phyloP scores from a whole-genome alignment of 768 basidiomycete species.

The Mycena rosella region DNA sequence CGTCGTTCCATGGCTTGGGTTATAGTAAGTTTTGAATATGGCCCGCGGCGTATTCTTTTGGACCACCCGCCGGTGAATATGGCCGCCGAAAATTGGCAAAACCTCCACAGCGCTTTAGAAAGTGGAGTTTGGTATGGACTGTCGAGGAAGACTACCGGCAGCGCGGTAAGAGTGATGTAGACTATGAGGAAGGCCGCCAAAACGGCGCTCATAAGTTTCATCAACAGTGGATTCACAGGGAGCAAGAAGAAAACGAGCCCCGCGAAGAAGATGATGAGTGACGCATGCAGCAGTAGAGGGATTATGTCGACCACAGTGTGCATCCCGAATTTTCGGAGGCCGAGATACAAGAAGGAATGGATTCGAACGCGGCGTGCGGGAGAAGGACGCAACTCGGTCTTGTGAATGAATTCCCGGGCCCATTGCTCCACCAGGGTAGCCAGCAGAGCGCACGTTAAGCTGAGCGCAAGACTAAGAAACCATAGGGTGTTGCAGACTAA shows the following conservation, averaged over 20 bases:
- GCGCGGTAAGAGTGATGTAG: not conserved
- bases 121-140: slow-evolving; percentile 14
- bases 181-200: not conserved
- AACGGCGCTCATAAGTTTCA: slow-evolving; percentile 4
- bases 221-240: slow-evolving; percentile 1
- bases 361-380: slow-evolving; percentile 9
- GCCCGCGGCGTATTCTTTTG: not conserved
- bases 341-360: slow-evolving; percentile 9
- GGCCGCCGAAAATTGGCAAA: not conserved
- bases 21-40: not conserved
- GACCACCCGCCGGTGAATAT: not conserved
- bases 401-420: slow-evolving; percentile 16
- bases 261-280: slow-evolving; percentile 20
- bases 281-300: slow-evolving; percentile 12
- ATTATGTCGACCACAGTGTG: slow-evolving; percentile 18
- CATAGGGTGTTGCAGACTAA: slow-evolving; percentile 9
- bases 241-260: slow-evolving; percentile 14
- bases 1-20: slow-evolving; percentile 1
- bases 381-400: not conserved
- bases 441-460: slow-evolving; percentile 14
- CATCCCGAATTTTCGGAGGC: slow-evolving; percentile 14
- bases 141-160: not conserved
- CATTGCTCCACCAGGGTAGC: slow-evolving; percentile 24
- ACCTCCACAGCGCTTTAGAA: slow-evolving; percentile 5
- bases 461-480: slow-evolving; percentile 17